A percentile compares a stretch with the other conserved stretches of the same genome.
phyloP scores from a whole-genome alignment of 2,329 filamentous ascomycete genomes.

The Leptographium radiaticola region DNA sequence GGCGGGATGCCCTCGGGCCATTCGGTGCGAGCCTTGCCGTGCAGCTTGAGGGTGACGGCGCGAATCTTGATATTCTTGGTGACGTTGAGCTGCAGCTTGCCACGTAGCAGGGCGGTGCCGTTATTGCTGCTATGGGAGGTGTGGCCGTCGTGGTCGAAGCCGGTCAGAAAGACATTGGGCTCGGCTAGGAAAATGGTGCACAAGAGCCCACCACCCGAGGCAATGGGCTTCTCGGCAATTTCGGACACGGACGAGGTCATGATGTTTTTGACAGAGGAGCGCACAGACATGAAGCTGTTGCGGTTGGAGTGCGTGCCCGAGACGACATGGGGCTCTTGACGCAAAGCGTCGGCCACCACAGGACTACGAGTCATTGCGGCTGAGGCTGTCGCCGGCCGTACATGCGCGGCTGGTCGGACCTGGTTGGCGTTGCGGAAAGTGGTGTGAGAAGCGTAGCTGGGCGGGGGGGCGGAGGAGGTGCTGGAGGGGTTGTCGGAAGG shows the following conservation, averaged over 20 bases:
- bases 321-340: constrained; percentile 13
- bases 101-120: constrained; percentile 68
- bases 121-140: constrained; percentile 41
- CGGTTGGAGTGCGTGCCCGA: constrained; percentile 19
- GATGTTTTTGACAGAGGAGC: constrained; percentile 35
- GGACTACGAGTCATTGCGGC: constrained; percentile 4
- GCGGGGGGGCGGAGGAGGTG: too few species aligned
- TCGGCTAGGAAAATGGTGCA: constrained; percentile 66
- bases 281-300: constrained; percentile 37
- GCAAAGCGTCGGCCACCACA: constrained; percentile 19
- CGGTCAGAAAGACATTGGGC: constrained; percentile 66
- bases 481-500: neutral
- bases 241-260: constrained; percentile 40
- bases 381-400: neutral
- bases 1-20: constrained; percentile 96
- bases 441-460: neutral
- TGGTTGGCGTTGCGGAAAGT: neutral
- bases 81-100: constrained; percentile 68
- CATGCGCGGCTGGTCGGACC: neutral
- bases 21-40: constrained; percentile 75
- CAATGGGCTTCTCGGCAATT: constrained; percentile 55
- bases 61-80: constrained; percentile 90
- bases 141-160: constrained; percentile 60
- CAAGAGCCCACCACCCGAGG: constrained; percentile 60
- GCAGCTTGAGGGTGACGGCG: constrained; percentile 74